Evolutionary conservation across 1,139 yeast species (phyloP).

Genomic region (Kurtzmaniella quercitrusa): DNA sequence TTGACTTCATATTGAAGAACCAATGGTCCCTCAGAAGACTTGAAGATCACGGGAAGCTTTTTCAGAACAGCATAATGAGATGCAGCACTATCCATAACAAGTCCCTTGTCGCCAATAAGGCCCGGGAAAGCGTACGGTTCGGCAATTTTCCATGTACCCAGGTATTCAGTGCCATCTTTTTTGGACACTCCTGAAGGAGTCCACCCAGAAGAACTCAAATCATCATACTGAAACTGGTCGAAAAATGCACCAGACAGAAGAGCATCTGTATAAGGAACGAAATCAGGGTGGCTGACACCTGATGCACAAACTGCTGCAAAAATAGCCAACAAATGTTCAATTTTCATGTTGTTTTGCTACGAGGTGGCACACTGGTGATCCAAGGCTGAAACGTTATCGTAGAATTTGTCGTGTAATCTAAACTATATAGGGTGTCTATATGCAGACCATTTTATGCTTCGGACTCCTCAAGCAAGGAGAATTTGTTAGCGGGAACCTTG

Average conservation of each 20-base stretch:
- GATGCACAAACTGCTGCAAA: neutral
- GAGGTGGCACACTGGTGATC: neutral
- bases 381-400: neutral
- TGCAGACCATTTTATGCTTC: slow-evolving; percentile 33
- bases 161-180: slow-evolving; percentile 51
- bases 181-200: slow-evolving; percentile 55
- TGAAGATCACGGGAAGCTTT: slow-evolving; percentile 47
- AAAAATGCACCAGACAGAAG: slow-evolving; percentile 45
- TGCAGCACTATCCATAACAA: slow-evolving; percentile 71
- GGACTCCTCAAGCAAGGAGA: slow-evolving; percentile 46
- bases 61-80: slow-evolving; percentile 77
- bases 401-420: neutral
- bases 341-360: neutral
- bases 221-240: slow-evolving; percentile 58
- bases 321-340: neutral
- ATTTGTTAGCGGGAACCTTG: slow-evolving; percentile 30
- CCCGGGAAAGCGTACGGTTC: slow-evolving; percentile 51
- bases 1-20: slow-evolving; percentile 89
- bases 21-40: slow-evolving; percentile 53
- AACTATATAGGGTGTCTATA: neutral
- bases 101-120: slow-evolving; percentile 60
- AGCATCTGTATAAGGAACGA: slow-evolving; percentile 21
- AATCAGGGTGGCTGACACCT: neutral
- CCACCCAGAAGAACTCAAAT: slow-evolving; percentile 53
- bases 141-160: slow-evolving; percentile 73